Base-by-base conservation (phyloP, 352 stramenopile genomes). In the Globisporangium nodosum region DNA sequence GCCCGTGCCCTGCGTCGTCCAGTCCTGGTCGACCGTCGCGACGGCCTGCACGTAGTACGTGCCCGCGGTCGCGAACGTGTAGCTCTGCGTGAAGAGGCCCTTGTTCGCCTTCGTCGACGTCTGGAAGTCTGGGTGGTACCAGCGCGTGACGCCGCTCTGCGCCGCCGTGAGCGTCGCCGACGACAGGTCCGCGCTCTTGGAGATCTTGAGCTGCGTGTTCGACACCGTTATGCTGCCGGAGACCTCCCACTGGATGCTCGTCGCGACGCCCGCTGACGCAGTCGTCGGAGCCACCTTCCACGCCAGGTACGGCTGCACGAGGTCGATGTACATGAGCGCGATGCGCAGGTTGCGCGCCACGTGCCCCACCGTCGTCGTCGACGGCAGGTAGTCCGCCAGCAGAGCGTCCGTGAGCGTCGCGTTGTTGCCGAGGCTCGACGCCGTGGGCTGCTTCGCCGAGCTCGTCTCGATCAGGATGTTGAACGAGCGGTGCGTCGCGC, bases 381-480 rank as follows among this genome's bases (percentile, higher is more conserved):
- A 56, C 49, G 70, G 52, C 13, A 87, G 30, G 55, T 76, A 88
- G 54, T 81, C 74, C 1, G 65, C 72, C 27, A 86, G 54, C 4
- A 73, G 65, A 0, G 72, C 50, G 27, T 88, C 73, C 9, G 74
- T 79, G 3, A 92, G 66, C 0, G 68, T 60, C 1, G 68, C 61
- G 12, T 64, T 73, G 46, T 74, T 82, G n/a, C 95, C 95, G 21
- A 98, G 77, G 8, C 74, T 65, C 2, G 65, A 54, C 42, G 68
- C 69, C 0, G 63, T 64, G 0, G 93, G 95, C 27, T 82, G 72
- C 61, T 98, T 98, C 31, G 56, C 70, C 63, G 96, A 68, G 50
- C 88, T 97, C 0, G 90, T 97, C 68, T 98, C 96, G 46, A 98
- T 85, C 20, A 98, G 61, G 48, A 98, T 94, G 63, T 97, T 98